Base-by-base conservation (phyloP, 2,329 filamentous ascomycete species). In the Ambrosiella beaveri region DNA sequence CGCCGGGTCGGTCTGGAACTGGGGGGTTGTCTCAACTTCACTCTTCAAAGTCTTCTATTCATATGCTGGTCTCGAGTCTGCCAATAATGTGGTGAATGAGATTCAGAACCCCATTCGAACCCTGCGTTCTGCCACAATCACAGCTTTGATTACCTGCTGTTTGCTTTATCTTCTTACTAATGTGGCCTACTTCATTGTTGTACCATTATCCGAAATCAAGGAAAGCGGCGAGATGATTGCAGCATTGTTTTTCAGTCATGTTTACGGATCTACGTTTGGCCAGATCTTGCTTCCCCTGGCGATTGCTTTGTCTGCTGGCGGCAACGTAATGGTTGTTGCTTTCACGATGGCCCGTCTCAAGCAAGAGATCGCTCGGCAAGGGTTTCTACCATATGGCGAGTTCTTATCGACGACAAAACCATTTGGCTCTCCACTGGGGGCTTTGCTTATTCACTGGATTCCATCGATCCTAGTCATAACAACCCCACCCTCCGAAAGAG, bases 251-350 rank as follows among this genome's bases (percentile, higher is more conserved):
- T 86, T 87, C 62, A 74, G 83, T 61, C 71, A 74, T 7, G 70
- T 82, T 0, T 86, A 87, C 66, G 83, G 83, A 0, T 67, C 71
- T 1, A 71, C 71, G 0, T 64, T 84, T 8, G 84, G 82, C 0
- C 74, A 74, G 39, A 72, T 71, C 1, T 68, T 85, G 1, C 69
- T 86, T 1, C 80, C 82, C 0, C 66, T 85, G 7, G 77, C 80
- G 0, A 81, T 88, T 39, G 84, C 84, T 0, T 68, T 85, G 27
- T 85, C 81, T 1, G 82, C 82, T 0, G 77, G 75, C 1, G 85
- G 84, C 0, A 88, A 88, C 65, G 83, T 88, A 12, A 82, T 88
- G 76, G 82, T 85, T 0, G 82, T 85, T 1, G 80, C 81, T 0
- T 88, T 86, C 66, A 75, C 81, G 1, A 67, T 83, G 80, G 78